Base-by-base conservation (phyloP, 2,329 filamentous ascomycete species). In the Hyphodiscus sp. region DNA sequence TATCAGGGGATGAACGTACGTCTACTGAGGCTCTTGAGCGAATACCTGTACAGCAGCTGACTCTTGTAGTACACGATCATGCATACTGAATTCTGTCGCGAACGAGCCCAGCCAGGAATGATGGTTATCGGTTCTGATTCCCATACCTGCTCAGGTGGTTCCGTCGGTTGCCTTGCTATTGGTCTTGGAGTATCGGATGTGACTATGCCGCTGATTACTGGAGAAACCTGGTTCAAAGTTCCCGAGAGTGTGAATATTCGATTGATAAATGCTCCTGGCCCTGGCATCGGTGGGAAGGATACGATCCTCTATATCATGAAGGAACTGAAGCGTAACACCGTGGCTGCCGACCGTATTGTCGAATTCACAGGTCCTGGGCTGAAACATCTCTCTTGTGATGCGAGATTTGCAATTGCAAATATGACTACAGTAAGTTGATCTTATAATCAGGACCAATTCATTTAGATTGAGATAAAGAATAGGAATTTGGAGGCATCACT, bases 161-260 rank as follows among this genome's bases (percentile, higher is more conserved):
- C 68, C 1, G 62, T 75, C 26, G 69, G 70, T 0, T 70, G 66
- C 30, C 62, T 77, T 9, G 68, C 72, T 2, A 71, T 76, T n/a
- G 74, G 74, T 0, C 62, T 76, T 1, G 74, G 74, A 0, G 72
- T 68, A 4, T 71, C 74, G 16, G 74, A 76, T 56, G 73, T 76
- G 1, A 70, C 69, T 7, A 68, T 76, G 63, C 65, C 70, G 1
- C 62, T 77, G 30, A 69, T 75, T 0, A 74, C 73, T 1, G 74
- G 74, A 2, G 69, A 75, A 54, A 76, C 70, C 0, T 77, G 74
- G 74, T 73, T 77, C 61, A 69, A 69, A 20, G 67, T 76, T 0
- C 74, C 74, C 0, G 73, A 76, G 53, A 67, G 66, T 1, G 64
- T 73, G 19, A 63, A 68, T 18, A 73, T 76, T 41, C 63, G 64